These are phyloP conservation scores for Sclerotinia trifoliorum DNA, from an alignment of 2,329 filamentous ascomycete genomes.

Conservation along the genomic window DNA sequence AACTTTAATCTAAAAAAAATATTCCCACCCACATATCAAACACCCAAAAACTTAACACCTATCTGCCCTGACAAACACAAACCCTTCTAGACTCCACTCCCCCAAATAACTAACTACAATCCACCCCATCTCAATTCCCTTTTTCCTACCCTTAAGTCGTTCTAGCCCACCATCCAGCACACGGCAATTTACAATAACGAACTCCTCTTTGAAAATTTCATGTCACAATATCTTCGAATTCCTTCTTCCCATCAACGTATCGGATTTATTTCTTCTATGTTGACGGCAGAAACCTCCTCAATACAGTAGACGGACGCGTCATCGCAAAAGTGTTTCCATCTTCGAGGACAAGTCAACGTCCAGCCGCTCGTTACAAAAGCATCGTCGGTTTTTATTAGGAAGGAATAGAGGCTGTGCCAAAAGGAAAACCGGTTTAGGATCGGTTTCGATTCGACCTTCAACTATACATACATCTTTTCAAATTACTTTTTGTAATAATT, in stretches of 20 bases:
- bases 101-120: slow-evolving; percentile 15
- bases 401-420: slow-evolving; percentile 19
- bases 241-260: slow-evolving; percentile 29
- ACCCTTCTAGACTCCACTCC: background rate
- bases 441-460: slow-evolving; percentile 1
- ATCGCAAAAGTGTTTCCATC: slow-evolving; percentile 33
- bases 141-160: slow-evolving; percentile 3
- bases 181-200: slow-evolving; percentile 8
- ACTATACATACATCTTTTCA: background rate
- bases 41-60: background rate
- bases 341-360: slow-evolving; percentile 37
- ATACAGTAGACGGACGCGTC: slow-evolving; percentile 34
- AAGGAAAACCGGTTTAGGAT: background rate
- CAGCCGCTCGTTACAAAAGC: slow-evolving; percentile 37
- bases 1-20: slow-evolving; percentile 1
- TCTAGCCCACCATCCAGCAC: slow-evolving; percentile 2
- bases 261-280: slow-evolving; percentile 18
- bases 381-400: background rate
- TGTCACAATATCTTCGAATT: slow-evolving; percentile 33
- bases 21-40: background rate
- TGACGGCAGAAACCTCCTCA: slow-evolving; percentile 28
- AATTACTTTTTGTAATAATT: slow-evolving; percentile 11
- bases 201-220: slow-evolving; percentile 3
- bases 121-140: slow-evolving; percentile 12
- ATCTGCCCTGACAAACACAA: background rate